Percentiles rank a stretch among this genome's conserved stretches.
phyloP scores from a whole-genome alignment of 768 basidiomycete genomes.

The Tylopilus intermedius region DNA sequence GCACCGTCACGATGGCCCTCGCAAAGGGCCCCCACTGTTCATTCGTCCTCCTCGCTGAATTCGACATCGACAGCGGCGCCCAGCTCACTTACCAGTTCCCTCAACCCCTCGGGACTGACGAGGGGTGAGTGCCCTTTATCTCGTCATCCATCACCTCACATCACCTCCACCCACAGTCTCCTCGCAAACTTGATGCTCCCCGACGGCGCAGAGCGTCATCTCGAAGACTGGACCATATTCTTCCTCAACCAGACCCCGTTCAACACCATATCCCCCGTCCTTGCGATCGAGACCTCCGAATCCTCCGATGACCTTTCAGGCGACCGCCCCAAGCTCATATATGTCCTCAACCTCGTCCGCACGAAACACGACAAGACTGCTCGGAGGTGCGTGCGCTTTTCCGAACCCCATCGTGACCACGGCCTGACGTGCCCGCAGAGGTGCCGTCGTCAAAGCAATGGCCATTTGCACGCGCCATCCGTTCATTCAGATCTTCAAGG shows the following conservation, averaged over 20 bases:
- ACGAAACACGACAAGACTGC: constrained; percentile 86
- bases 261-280: constrained; percentile 79
- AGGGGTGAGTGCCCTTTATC: constrained; percentile 58
- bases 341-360: constrained; percentile 85
- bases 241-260: constrained; percentile 92
- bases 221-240: constrained; percentile 98
- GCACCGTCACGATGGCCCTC: constrained; percentile 37
- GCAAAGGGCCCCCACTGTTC: constrained; percentile 75
- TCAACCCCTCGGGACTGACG: constrained; percentile 88
- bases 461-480: constrained; percentile 92
- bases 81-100: constrained; percentile 95
- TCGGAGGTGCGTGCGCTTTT: constrained; percentile 50
- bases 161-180: constrained; percentile 45
- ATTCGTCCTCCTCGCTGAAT: constrained; percentile 96
- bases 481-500: constrained; percentile 95
- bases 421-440: constrained; percentile 44
- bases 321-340: constrained; percentile 55
- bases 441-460: constrained; percentile 90
- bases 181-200: constrained; percentile 98
- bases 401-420: constrained; percentile 4
- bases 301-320: constrained; percentile 25
- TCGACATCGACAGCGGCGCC: constrained; percentile 93
- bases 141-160: not conserved
- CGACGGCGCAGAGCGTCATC: constrained; percentile 91
- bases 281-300: constrained; percentile 59